Evolutionary conservation across 768 basidiomycete species (phyloP).

Genomic region (Tylopilus sp.): DNA sequence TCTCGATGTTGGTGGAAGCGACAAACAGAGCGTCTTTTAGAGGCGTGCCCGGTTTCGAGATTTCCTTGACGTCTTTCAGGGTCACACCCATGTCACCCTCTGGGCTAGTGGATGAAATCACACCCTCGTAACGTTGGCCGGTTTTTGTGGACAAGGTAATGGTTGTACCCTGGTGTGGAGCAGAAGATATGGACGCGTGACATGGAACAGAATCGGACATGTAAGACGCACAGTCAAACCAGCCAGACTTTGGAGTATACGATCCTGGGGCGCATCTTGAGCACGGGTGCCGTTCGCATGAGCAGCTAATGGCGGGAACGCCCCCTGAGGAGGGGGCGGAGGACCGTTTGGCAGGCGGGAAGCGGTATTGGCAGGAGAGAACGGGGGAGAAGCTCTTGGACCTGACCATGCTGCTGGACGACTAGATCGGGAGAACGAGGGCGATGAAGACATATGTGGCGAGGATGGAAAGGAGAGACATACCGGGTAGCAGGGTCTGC

Average conservation of each 20-base stretch:
- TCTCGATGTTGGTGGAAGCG: conserved; percentile 68
- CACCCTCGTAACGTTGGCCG: conserved; percentile 70
- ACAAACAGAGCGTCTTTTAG: conserved; percentile 71
- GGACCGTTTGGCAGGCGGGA: conserved; percentile 43
- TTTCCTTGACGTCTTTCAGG: conserved; percentile 75
- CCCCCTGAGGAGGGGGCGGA: conserved; percentile 32
- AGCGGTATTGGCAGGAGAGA: conserved; percentile 47
- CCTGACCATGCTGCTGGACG: conserved; percentile 63
- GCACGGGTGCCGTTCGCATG: conserved; percentile 48
- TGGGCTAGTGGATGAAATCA: conserved; percentile 52
- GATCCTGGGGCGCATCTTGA: conserved; percentile 51
- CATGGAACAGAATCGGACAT: conserved; percentile 7
- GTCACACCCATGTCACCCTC: conserved; percentile 73
- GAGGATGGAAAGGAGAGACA: conserved; percentile 31
- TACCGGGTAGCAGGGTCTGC: conserved; percentile 52
- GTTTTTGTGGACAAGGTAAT: conserved; percentile 75
- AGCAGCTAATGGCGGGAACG: conserved; percentile 42
- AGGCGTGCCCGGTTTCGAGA: conserved; percentile 61
- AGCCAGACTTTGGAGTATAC: conserved; percentile 58
- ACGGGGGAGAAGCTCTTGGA: conserved; percentile 67
- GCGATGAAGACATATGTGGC: conserved; percentile 15
- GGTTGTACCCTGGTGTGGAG: conserved; percentile 60
- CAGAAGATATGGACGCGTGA: conserved; percentile 15
- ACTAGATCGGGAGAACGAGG: conserved; percentile 25
- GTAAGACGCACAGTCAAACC: conserved; percentile 63